A percentile compares a stretch with the other conserved stretches of the same genome.
Evolutionary conservation across 2,329 filamentous ascomycete species (phyloP).

Genomic region (Zymoseptoria brevis): DNA sequence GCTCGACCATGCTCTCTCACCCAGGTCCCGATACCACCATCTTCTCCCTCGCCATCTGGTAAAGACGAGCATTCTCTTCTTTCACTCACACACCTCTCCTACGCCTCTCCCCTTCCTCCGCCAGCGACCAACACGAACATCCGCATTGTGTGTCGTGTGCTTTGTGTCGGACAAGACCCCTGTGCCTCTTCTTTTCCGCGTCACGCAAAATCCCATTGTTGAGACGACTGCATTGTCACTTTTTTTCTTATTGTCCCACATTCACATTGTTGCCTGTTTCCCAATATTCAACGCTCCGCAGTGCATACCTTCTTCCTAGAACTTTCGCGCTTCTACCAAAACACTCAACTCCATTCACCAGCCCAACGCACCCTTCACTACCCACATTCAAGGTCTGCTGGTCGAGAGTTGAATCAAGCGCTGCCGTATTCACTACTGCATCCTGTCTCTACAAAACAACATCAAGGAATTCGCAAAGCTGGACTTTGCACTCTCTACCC

Average conservation of each 20-base stretch:
- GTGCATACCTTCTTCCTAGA: conserved; percentile 2
- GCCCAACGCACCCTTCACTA: conserved; percentile 13
- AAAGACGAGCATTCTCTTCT: background rate
- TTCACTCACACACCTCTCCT: background rate
- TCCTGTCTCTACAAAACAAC: conserved; percentile 7
- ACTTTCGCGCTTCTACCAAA: conserved; percentile 4
- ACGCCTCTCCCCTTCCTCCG: background rate
- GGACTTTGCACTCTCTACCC: conserved; percentile 9
- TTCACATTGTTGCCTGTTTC: conserved; percentile 9
- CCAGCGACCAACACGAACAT: conserved; percentile 5
- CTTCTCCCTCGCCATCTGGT: background rate
- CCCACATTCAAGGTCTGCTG: conserved; percentile 1
- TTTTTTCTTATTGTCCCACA: conserved; percentile 10
- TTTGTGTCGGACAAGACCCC: conserved; percentile 9
- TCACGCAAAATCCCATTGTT: conserved; percentile 9
- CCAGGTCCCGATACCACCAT: conserved; percentile 2
- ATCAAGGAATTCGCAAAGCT: conserved; percentile 7
- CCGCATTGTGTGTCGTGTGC: conserved; percentile 10
- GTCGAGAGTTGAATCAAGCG: background rate
- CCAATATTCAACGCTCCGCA: conserved; percentile 5
- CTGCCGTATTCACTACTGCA: background rate
- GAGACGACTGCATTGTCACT: background rate
- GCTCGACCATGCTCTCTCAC: conserved; percentile 2
- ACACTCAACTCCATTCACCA: conserved; percentile 11
- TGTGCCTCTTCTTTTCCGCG: conserved; percentile 7